Evolutionary conservation across 164 flowering plant genomes (phyloP), one percentile per base, ranked within the genome.

Genomic region (Umbilicus rupestris): DNA sequence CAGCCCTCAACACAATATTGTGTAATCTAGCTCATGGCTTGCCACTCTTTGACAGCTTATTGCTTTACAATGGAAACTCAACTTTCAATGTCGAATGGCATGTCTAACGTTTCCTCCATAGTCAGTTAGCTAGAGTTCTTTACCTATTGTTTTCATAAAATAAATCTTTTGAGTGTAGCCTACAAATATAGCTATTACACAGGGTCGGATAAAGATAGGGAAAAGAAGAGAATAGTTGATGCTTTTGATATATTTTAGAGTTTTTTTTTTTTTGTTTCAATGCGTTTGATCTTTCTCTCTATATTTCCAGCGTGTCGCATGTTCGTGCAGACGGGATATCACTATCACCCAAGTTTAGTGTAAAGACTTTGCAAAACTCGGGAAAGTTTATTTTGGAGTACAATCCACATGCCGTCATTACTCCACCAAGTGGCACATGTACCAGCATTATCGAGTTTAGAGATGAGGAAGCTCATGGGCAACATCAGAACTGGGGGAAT

Each of bases 261-360:
- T n/a, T n/a, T 16, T 16, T 50, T 50, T 50, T 11, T 16, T 50
- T 50, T 24, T 11, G 57, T 11, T 50, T 63, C 35, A 63, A 17
- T 35, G 26, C 15, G 24, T 62, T 19, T 62, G 37, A 24, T 16
- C n/a, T 17, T 46, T 44, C 26, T 65, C 30, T 62, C 59, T 20
- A 20, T 33, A 29, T 14, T 39, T 76, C 69, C 82, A 84, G 88
- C 39, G 71, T 84, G n/a, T 26, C 78, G 17, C 78, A 81, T 69
- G 86, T 79, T 65, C 66, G 77, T 71, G 83, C 72, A 26, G 3
- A 73, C 44, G 88, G 88, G 14, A 70, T 77, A 6, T 66, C 82
- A 19, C 63, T 84, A 29, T 71, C 74, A 22, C 78, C 78, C 20
- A 70, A 70, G 42, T 78, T 84, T 70, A 76, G 49, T 22, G 66